These are phyloP conservation scores for Backusella macrospora DNA, from an alignment of 192 early-diverging fungal species.

Conservation along the genomic window DNA sequence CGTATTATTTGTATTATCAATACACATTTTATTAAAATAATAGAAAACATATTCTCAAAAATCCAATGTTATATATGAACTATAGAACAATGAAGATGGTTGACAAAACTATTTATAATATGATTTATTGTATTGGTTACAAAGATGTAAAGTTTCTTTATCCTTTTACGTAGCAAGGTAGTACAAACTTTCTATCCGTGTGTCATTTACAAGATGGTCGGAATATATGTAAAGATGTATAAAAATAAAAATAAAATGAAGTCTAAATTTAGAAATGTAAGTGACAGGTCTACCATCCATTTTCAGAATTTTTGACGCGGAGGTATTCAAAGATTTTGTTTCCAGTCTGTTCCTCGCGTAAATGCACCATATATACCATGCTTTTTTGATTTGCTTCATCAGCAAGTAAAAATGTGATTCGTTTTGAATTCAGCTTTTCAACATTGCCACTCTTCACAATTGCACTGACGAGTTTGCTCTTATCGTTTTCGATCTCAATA, in stretches of 20 bases:
- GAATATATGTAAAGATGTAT: conserved; percentile 5
- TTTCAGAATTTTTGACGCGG: conserved; percentile 31
- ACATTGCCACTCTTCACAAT: conserved; percentile 54
- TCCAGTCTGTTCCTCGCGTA: conserved; percentile 53
- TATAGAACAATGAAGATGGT: conserved; percentile 9
- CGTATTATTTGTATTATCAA: not conserved
- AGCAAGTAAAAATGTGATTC: conserved; percentile 50
- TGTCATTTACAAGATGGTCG: conserved; percentile 5
- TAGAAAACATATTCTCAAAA: not conserved
- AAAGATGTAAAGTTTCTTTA: conserved; percentile 11
- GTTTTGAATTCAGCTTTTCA: conserved; percentile 47
- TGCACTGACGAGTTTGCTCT: conserved; percentile 50
- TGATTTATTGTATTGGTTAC: conserved; percentile 16
- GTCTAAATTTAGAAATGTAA: not conserved
- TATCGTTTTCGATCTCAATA: conserved; percentile 49
- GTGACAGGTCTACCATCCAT: conserved; percentile 23
- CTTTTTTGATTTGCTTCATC: conserved; percentile 46
- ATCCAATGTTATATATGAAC: conserved; percentile 1
- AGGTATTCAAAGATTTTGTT: conserved; percentile 52
- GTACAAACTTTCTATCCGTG: not conserved
- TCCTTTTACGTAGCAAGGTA: not conserved
- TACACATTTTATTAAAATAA: not conserved
- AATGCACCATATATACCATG: conserved; percentile 59
- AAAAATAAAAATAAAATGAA: conserved; percentile 6
- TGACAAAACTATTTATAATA: conserved; percentile 14